Base-by-base conservation (phyloP, 108 stramenopile species). In the Skeletonema marinoi region DNA sequence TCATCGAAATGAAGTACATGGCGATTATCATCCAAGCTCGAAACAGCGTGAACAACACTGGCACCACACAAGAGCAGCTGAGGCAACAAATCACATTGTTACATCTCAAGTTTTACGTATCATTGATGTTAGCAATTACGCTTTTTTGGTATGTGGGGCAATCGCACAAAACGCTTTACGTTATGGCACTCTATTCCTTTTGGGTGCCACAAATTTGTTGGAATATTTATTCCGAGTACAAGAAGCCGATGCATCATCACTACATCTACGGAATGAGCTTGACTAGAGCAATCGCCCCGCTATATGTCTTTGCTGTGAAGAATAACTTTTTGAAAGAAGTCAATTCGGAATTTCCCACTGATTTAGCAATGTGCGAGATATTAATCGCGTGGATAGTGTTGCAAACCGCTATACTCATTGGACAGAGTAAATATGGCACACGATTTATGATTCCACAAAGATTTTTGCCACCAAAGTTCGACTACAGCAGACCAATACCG, bases 1-100 rank as follows among this genome's bases (percentile, higher is more conserved):
- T 97, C 58, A 95, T 99, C 48, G 97, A 99, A 71, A 95, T 98
- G 90, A 97, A 97, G 67, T 96, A 95, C 85, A 92, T 98, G 93
- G 82, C 92, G 35, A 73, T 96, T 32, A 93, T 98, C 4, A 88
- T 90, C 36, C 92, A 96, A 56, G 95, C 97, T 3, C 78, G 92
- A 32, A 88, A 91, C 71, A 84, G 70, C 29, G 59, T 74, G 69
- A 87, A 88, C 66, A 85, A 93, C 35, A 83, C 91, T 2, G 89
- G 81, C 6, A 48, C 84, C 33, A 82, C 88, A 44, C 68, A 82
- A 58, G 96, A 93, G 35, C 82, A 84, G 19, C 44, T 97, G 66
- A 84, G 93, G 30, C 82, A 89, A 8, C 88, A 93, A 77, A 78
- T 98, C 13, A 88, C 96, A 16, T 60, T 87, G 64, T 71, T 99